These are phyloP conservation scores for Stylonectria norvegica DNA, from an alignment of 2,329 filamentous ascomycete species.

Conservation along the genomic window DNA sequence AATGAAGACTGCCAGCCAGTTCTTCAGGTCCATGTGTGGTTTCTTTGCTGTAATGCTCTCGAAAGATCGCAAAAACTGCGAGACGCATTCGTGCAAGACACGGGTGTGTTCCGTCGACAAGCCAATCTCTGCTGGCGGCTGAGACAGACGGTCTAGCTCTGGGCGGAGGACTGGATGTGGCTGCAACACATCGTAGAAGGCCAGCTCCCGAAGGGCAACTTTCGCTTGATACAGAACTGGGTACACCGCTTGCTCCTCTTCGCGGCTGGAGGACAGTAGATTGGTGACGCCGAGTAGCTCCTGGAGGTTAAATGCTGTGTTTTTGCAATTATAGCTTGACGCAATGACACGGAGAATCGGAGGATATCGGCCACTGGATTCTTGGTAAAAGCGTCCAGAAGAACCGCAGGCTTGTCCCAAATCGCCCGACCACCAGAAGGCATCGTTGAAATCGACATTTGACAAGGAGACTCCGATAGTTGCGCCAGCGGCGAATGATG, in stretches of 20 bases:
- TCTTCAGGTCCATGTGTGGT: conserved; percentile 38
- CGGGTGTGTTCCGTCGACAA: conserved; percentile 45
- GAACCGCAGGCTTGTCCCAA: conserved; percentile 32
- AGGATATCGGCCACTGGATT: conserved; percentile 39
- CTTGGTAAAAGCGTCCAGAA: conserved; percentile 11
- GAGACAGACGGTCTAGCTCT: conserved; percentile 21
- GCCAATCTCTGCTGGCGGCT: conserved; percentile 44
- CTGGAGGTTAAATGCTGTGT: conserved; percentile 50
- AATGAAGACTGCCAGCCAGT: conserved; percentile 51
- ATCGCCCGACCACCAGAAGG: conserved; percentile 57
- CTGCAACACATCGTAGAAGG: conserved; percentile 53
- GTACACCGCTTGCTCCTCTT: conserved; percentile 46
- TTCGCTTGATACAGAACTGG: conserved; percentile 54
- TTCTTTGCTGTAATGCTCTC: conserved; percentile 43
- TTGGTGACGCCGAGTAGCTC: conserved; percentile 51
- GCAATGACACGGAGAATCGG: conserved; percentile 50
- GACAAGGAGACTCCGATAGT: conserved; percentile 22
- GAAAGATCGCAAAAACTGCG: conserved; percentile 51
- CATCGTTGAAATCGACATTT: conserved; percentile 50
- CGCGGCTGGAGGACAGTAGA: conserved; percentile 45
- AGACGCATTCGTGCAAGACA: conserved; percentile 48
- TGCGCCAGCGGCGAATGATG: conserved; percentile 37
- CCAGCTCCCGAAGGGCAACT: conserved; percentile 51
- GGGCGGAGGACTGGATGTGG: conserved; percentile 42
- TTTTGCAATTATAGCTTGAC: conserved; percentile 49